These are phyloP conservation scores for Solanum chaucha DNA, from an alignment of 257 asterid genomes.

Conservation along the genomic window DNA sequence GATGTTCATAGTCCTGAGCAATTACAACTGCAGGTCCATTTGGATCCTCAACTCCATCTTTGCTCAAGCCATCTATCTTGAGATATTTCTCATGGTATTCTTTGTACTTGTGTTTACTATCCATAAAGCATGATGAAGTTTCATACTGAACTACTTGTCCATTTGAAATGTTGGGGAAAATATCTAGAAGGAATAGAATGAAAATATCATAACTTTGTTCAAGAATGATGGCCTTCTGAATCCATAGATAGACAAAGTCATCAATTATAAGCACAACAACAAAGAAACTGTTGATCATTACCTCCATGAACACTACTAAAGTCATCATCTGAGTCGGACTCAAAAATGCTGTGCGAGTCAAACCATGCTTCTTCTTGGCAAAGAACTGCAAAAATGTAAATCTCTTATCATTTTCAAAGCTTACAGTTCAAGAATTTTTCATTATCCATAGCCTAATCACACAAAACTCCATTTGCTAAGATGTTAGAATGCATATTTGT, in stretches of 20 bases:
- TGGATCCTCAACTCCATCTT: conserved; percentile 37
- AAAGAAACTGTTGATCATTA: conserved; percentile 13
- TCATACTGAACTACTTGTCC: conserved; percentile 77
- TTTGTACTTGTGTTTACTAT: conserved; percentile 37
- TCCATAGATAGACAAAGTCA: neutral
- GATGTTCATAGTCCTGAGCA: conserved; percentile 26
- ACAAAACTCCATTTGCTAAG: neutral
- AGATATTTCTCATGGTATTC: conserved; percentile 44
- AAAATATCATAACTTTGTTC: neutral
- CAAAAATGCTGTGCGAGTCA: conserved; percentile 79
- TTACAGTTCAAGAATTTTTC: neutral
- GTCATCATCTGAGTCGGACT: conserved; percentile 92
- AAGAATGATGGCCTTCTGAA: neutral
- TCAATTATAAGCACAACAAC: neutral
- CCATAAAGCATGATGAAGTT: conserved; percentile 48
- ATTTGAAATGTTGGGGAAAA: conserved; percentile 32
- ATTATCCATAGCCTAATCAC: neutral
- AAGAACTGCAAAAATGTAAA: conserved; percentile 39
- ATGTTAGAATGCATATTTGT: neutral
- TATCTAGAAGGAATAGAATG: conserved; percentile 27
- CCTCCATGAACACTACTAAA: conserved; percentile 90
- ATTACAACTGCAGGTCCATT: conserved; percentile 27
- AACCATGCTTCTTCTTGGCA: conserved; percentile 88
- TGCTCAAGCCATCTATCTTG: conserved; percentile 34
- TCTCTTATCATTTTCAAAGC: neutral